Evolutionary conservation across 139 green algal species (phyloP), one percentile per base, ranked within the genome.

Genomic region (Tetraselmis chui): DNA sequence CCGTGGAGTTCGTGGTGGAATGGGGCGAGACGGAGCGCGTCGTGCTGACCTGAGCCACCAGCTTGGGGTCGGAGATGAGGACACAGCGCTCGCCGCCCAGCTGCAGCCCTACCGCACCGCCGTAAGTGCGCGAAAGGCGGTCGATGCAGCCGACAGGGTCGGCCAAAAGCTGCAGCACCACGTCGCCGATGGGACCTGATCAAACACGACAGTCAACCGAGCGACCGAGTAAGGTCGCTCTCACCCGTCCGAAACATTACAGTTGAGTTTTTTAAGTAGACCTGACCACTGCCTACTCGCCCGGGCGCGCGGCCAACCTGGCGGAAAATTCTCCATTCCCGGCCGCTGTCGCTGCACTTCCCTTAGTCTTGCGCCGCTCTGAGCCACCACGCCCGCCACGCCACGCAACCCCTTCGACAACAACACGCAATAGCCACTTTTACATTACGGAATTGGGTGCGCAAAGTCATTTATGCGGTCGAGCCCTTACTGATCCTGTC

Each of bases 71-170:
- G 28, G 79, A 82, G 1, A 98, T 86, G 18, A 98, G 80, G 32
- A 97, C 90, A 22, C 95, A 93, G 24, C 85, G 83, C 86, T 96
- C 91, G 0, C 93, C 92, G 2, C 91, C 95, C 31, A 98, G 91
- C 80, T 89, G 80, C 83, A 97, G 30, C 0, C 93, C 94, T 0
- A 91, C 92, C 1, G 93, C 81, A 1, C 79, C 67, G 27, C 93
- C 92, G 80, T 96, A 85, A 24, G 78, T 28, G 0, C 18, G 18
- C 2, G 67, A 76, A 25, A 87, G 30, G 1, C 29, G 0, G 0
- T 86, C 84, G 25, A 97, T 80, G 80, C 93, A 95, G 0, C 28
- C 78, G 23, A 98, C 84, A 0, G 94, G 94, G 45, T 91, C 87
- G 0, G 75, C 23, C 31, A 93, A 85, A 30, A 98, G 80, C 1